phyloP scores from a whole-genome alignment of 768 basidiomycete genomes.

The Trametes gibbosa region DNA sequence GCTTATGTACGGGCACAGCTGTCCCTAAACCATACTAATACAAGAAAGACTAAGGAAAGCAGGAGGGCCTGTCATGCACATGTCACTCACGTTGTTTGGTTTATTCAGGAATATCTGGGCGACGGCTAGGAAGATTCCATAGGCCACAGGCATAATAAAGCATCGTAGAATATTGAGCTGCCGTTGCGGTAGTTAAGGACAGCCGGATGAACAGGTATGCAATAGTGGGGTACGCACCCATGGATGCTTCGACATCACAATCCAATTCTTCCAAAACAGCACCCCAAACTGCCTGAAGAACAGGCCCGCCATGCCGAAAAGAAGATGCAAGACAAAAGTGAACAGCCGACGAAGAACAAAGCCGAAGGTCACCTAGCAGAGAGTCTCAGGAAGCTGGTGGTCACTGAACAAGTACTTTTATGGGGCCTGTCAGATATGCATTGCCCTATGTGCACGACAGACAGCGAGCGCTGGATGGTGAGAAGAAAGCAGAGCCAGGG shows the following conservation, averaged over 20 bases:
- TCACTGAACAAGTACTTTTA: neutral
- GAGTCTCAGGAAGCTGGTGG: neutral
- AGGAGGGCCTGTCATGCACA: neutral
- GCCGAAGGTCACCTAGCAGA: no score
- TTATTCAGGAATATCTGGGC: slow-evolving; percentile 60
- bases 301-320: slow-evolving; percentile 21
- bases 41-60: neutral
- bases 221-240: slow-evolving; percentile 42
- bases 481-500: neutral
- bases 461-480: neutral
- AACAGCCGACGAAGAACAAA: neutral
- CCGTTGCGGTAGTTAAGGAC: neutral
- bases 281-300: slow-evolving; percentile 63
- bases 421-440: neutral
- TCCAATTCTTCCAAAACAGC: slow-evolving; percentile 74
- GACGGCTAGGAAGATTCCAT: slow-evolving; percentile 63
- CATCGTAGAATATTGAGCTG: slow-evolving; percentile 62
- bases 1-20: slow-evolving; percentile 45
- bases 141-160: slow-evolving; percentile 61
- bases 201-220: no score
- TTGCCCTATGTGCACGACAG: neutral
- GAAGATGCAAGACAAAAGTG: neutral
- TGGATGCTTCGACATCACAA: slow-evolving; percentile 62
- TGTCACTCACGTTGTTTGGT: slow-evolving; percentile 54
- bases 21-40: slow-evolving; percentile 62